Evolutionary conservation across 176 grass and related monocot genomes (phyloP).

Genomic region (Avena eriantha): DNA sequence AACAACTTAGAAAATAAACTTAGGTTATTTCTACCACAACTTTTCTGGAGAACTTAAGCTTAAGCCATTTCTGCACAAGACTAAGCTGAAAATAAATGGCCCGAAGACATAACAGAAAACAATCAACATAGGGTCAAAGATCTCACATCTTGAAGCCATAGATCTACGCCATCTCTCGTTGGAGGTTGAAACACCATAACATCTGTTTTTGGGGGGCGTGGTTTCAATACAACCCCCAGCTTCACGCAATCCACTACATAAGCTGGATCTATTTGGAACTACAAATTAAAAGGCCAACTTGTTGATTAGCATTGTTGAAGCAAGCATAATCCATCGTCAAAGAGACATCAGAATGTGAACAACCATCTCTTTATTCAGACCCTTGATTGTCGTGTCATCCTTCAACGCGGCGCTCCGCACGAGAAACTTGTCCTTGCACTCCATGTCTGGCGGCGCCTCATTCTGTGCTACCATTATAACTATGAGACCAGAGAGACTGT

Average conservation of each 20-base stretch:
- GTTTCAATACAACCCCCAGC: constrained; percentile 63
- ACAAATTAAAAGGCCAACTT: constrained; percentile 29
- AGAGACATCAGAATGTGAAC: constrained; percentile 12
- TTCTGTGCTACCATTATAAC: constrained; percentile 80
- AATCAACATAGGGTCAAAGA: background rate
- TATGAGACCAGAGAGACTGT: constrained; percentile 31
- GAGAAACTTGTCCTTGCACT: constrained; percentile 93
- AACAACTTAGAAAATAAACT: too few relatives aligned
- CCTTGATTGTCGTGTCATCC: constrained; percentile 42
- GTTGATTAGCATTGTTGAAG: constrained; percentile 32
- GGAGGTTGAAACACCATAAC: too few relatives aligned
- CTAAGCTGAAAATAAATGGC: too few relatives aligned
- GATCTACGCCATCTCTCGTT: constrained; percentile 40
- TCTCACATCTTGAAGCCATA: constrained; percentile 53
- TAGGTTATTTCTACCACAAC: too few relatives aligned
- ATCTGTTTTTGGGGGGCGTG: too few relatives aligned
- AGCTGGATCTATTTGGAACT: constrained; percentile 78
- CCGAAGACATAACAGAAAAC: background rate
- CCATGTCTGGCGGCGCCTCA: constrained; percentile 67
- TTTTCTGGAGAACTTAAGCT: too few relatives aligned
- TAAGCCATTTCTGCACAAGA: too few relatives aligned
- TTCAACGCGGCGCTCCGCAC: constrained; percentile 68
- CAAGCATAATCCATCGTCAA: constrained; percentile 8
- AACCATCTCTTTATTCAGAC: constrained; percentile 77
- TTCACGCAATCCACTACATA: constrained; percentile 81